Base-by-base conservation (phyloP, 331 rosid genomes). In the Quercus tomentella region DNA sequence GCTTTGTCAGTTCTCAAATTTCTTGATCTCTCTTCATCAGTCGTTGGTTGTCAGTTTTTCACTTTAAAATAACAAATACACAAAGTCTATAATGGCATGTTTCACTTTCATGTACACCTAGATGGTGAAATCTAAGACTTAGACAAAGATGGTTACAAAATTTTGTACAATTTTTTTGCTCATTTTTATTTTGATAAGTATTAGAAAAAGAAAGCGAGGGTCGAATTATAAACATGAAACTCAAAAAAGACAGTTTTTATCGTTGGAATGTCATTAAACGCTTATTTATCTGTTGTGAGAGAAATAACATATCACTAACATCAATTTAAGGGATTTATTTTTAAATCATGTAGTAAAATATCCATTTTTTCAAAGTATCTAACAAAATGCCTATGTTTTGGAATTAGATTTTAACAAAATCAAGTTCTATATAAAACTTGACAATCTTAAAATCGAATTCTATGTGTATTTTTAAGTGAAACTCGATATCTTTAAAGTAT, bases 331-430 rank as follows among this genome's bases (percentile, higher is more conserved):
- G 0, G 0, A 6, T 35, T 35, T 35, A 6, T 6, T 7, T 35
- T 35, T 35, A 35, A 35, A 35, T 35, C 6, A 35, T 35, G 0
- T 35, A 35, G 2, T 35, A 35, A 35, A 35, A 35, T 35, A 35
- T 35, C 2, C 0, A 35, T 1, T 6, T 35, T 35, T 35, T 33
- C 1, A 33, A 33, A 1, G 7, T 1, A 33, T 1, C 0, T 1
- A 35, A 35, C 2, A 35, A 35, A 6, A 35, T 0, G 0, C 0
- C 0, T 6, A 0, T 35, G 0, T 35, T 35, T 35, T 6, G 2
- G 0, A 6, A 35, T 0, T 35, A 35, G 0, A 35, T 35, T 35
- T 35, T 35, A 35, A 35, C 9, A 35, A 35, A 35, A 35, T 35
- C 0, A 0, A 35, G 9, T 35, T 35, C 0, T 6, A 35, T 35